Conservation (phyloP, 176 grass and related monocot species). For the Oryza glaberrima region DNA sequence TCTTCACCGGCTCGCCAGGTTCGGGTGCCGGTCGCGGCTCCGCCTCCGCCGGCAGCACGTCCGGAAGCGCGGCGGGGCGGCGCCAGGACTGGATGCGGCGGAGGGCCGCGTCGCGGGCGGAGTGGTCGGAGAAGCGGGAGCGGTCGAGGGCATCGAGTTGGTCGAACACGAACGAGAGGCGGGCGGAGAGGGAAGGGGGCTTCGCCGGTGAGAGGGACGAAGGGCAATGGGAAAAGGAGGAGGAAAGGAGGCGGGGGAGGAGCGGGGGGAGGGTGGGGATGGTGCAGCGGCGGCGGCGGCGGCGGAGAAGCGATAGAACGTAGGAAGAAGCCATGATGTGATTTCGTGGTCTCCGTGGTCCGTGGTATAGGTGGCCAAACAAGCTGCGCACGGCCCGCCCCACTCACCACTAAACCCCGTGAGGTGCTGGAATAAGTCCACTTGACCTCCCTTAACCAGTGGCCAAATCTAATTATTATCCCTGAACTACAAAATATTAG, state of each 20-base stretch:
- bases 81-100: conserved; percentile 89
- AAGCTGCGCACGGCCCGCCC: no score
- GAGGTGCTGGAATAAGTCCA: no score
- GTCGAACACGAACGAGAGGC: conserved; percentile 95
- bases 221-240: neutral
- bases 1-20: neutral
- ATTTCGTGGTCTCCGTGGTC: conserved; percentile 1
- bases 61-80: conserved; percentile 26
- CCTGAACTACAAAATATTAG: no score
- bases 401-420: no score
- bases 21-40: neutral
- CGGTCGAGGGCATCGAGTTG: conserved; percentile 82
- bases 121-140: conserved; percentile 65
- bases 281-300: conserved; percentile 23
- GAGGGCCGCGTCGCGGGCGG: conserved; percentile 75
- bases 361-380: no score
- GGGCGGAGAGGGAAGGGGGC: conserved; percentile 78
- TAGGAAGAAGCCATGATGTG: conserved; percentile 28
- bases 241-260: conserved; percentile 36
- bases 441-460: no score
- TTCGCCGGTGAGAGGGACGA: conserved; percentile 38
- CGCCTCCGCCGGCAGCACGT: neutral
- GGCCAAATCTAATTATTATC: no score
- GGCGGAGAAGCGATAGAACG: conserved; percentile 28
- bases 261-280: conserved; percentile 35